Conservation (phyloP, 106 monocot genomes). For the Allium fistulosum region DNA sequence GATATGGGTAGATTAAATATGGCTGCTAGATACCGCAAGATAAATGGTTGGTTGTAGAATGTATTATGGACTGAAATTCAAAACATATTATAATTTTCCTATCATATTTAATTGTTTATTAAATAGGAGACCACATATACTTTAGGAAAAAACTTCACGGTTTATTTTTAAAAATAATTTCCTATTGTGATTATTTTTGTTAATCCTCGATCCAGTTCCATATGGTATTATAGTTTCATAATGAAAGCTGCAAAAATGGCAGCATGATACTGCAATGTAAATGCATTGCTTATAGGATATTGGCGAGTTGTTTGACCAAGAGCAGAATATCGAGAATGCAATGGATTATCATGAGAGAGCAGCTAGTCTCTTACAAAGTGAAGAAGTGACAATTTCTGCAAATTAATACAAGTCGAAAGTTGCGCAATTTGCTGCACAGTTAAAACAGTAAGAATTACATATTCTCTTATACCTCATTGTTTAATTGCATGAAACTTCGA, state of each 20-base stretch:
- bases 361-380: constrained; percentile 78
- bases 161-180: too few species aligned
- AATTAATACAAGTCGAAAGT: constrained; percentile 80
- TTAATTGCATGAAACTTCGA: background rate
- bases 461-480: background rate
- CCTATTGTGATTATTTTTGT: too few species aligned
- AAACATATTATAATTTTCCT: too few species aligned
- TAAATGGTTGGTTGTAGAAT: background rate
- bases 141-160: too few species aligned
- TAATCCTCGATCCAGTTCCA: too few species aligned
- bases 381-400: constrained; percentile 66
- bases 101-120: too few species aligned
- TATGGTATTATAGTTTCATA: too few species aligned
- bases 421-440: constrained; percentile 72
- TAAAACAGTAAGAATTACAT: constrained; percentile 64
- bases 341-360: constrained; percentile 58
- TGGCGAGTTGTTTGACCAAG: constrained; percentile 67
- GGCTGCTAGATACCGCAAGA: constrained; percentile 92
- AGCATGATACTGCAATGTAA: too few species aligned
- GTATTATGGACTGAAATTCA: too few species aligned
- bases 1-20: constrained; percentile 87
- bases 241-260: too few species aligned
- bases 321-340: constrained; percentile 61
- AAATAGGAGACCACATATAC: too few species aligned
- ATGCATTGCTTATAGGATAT: constrained; percentile 39